These are phyloP conservation scores for Graphiopsis chlorocephala DNA, from an alignment of 2,329 filamentous ascomycete genomes.

Conservation along the genomic window DNA sequence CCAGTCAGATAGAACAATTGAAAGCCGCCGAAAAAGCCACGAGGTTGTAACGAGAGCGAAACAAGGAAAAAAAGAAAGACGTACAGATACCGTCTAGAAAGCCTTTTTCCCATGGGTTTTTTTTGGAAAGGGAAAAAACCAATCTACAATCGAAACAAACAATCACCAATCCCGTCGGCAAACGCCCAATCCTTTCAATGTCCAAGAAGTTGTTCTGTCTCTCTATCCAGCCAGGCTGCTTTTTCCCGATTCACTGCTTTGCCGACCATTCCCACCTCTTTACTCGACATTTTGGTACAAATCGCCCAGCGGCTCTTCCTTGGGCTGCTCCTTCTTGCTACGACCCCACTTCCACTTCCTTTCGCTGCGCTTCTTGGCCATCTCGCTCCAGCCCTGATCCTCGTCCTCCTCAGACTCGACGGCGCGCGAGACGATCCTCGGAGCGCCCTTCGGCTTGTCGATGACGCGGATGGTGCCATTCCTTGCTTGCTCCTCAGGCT, in stretches of 20 bases:
- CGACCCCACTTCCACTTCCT: constrained; percentile 31
- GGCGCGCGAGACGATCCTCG: constrained; percentile 23
- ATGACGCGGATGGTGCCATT: constrained; percentile 35
- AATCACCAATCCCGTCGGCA: neutral
- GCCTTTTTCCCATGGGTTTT: neutral
- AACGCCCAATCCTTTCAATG: neutral
- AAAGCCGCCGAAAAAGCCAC: neutral
- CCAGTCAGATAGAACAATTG: neutral
- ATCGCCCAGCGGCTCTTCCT: constrained; percentile 28
- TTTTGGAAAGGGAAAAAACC: neutral
- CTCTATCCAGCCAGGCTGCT: neutral
- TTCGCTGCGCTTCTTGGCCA: constrained; percentile 35
- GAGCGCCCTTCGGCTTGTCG: constrained; percentile 37
- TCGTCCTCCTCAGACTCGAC: constrained; percentile 36
- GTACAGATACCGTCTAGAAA: constrained; percentile 6
- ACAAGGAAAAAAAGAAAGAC: neutral
- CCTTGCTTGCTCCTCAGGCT: constrained; percentile 17
- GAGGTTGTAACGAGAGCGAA: neutral
- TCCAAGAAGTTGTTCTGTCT: neutral
- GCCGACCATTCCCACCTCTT: neutral
- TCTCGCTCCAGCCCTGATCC: constrained; percentile 36
- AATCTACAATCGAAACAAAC: neutral
- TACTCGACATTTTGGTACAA: constrained; percentile 23
- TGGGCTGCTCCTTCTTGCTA: constrained; percentile 25
- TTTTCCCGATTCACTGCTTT: neutral